Conservation (phyloP, 352 stramenopile genomes). For the Globisporangium ultimum region DNA sequence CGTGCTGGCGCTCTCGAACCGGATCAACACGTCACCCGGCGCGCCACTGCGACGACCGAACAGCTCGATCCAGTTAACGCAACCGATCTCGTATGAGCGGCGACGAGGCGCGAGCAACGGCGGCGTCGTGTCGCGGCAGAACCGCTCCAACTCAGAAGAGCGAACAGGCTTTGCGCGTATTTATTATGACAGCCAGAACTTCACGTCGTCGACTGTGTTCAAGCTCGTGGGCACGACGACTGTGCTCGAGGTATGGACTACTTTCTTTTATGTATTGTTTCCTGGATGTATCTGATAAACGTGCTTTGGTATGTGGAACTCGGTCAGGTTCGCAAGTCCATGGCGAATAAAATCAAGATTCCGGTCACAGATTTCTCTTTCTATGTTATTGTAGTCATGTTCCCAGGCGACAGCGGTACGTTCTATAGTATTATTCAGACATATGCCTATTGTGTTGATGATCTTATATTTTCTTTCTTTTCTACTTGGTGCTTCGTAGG, state of each 20-base stretch:
- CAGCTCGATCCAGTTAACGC: slow-evolving; percentile 1
- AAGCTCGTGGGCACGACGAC: slow-evolving; percentile 63
- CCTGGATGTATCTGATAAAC: background rate
- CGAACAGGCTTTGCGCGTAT: slow-evolving; percentile 75
- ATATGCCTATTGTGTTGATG: background rate
- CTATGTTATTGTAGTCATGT: slow-evolving; percentile 82
- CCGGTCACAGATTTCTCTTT: slow-evolving; percentile 51
- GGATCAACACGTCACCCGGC: slow-evolving; percentile 10
- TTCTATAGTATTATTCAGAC: background rate
- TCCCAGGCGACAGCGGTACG: slow-evolving; percentile 45
- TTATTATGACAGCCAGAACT: slow-evolving; percentile 82
- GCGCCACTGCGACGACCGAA: slow-evolving; percentile 5
- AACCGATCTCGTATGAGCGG: slow-evolving; percentile 14
- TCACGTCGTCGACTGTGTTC: slow-evolving; percentile 82
- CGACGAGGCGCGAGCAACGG: slow-evolving; percentile 9
- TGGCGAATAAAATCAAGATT: slow-evolving; percentile 84
- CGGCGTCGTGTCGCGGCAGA: slow-evolving; percentile 10
- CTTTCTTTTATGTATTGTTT: background rate
- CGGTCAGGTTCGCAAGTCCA: slow-evolving; percentile 50
- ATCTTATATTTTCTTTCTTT: background rate
- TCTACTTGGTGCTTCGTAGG: slow-evolving; percentile 14
- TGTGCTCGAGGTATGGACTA: slow-evolving; percentile 51
- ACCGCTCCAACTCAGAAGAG: slow-evolving; percentile 33
- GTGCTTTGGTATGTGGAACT: background rate
- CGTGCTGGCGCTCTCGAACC: slow-evolving; percentile 11